Evolutionary conservation across 2,329 filamentous ascomycete genomes (phyloP).

Genomic region (Aspergillus texensis): DNA sequence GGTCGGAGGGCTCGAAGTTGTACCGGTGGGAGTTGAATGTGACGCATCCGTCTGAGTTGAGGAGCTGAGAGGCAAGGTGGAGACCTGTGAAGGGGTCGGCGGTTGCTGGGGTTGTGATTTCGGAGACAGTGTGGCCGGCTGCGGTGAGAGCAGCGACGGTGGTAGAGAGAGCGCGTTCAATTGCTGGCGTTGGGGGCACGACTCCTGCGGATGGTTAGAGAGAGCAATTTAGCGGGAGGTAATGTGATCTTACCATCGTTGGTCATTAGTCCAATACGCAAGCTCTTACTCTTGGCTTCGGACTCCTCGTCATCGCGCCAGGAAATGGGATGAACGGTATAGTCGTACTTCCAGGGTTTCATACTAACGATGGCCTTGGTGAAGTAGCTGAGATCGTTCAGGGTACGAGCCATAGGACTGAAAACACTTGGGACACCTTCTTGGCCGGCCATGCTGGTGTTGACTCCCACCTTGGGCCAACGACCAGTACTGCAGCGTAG

Average conservation of each 20-base stretch:
- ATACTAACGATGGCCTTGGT: constrained; percentile 75
- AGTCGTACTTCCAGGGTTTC: constrained; percentile 87
- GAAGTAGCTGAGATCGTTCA: constrained; percentile 83
- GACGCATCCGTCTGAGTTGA: constrained; percentile 81
- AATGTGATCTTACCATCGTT: constrained; percentile 60
- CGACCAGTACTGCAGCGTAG: constrained; percentile 84
- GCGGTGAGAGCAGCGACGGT: constrained; percentile 68
- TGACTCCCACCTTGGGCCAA: constrained; percentile 83
- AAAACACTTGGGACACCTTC: constrained; percentile 88
- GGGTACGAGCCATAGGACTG: constrained; percentile 86
- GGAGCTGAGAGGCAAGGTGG: constrained; percentile 73
- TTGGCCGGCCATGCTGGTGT: constrained; percentile 88
- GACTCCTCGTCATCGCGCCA: constrained; percentile 69
- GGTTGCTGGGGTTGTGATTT: constrained; percentile 67
- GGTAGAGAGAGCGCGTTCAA: constrained; percentile 72
- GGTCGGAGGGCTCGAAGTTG: constrained; percentile 76
- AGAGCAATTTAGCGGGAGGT: neutral
- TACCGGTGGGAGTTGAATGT: constrained; percentile 79
- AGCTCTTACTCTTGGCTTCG: constrained; percentile 62
- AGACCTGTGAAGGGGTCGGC: constrained; percentile 79
- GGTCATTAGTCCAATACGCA: constrained; percentile 75
- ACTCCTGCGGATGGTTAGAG: constrained; percentile 55
- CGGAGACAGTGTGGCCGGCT: constrained; percentile 74
- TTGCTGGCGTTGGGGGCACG: constrained; percentile 84
- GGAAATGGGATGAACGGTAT: constrained; percentile 78